Percentiles rank a stretch among this genome's conserved stretches.
Evolutionary conservation across 805 yeast genomes (phyloP).

Genomic region (Maudiozyma pseudohumilis): DNA sequence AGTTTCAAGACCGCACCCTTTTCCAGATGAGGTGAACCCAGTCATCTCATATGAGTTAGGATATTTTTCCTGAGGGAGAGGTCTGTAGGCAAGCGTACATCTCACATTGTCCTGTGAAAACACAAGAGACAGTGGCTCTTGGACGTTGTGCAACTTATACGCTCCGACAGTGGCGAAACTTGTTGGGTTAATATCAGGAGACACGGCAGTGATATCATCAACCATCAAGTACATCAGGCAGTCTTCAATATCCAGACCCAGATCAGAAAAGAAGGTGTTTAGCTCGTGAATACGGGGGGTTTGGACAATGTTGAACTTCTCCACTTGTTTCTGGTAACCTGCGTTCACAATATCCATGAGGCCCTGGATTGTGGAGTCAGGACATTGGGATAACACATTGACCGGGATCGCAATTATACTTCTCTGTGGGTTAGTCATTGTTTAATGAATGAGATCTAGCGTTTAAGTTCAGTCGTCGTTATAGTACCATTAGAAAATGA

Average conservation of each 20-base stretch:
- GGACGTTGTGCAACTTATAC: neutral
- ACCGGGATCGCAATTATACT: neutral
- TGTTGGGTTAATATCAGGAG: neutral
- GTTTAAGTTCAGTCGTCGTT: too few relatives aligned
- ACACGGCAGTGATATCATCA: neutral
- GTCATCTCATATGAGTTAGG: constrained; percentile 35
- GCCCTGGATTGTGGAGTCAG: neutral
- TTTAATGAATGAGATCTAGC: too few relatives aligned
- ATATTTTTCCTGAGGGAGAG: constrained; percentile 8
- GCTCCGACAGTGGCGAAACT: neutral
- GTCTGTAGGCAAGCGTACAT: constrained; percentile 32
- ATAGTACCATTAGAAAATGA: too few relatives aligned
- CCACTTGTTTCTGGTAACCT: constrained; percentile 2
- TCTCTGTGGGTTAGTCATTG: constrained; percentile 1
- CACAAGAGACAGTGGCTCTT: neutral
- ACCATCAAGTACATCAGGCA: neutral
- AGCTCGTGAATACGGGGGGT: neutral
- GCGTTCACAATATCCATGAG: neutral
- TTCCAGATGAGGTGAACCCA: constrained; percentile 39
- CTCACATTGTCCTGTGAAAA: constrained; percentile 9
- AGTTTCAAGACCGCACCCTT: constrained; percentile 10
- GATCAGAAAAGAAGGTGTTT: neutral
- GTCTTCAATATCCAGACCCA: neutral
- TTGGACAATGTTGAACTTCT: neutral
- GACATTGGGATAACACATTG: neutral